phyloP scores from a whole-genome alignment of 495 filamentous ascomycete species.

The Rostrohypoxylon terebratum region DNA sequence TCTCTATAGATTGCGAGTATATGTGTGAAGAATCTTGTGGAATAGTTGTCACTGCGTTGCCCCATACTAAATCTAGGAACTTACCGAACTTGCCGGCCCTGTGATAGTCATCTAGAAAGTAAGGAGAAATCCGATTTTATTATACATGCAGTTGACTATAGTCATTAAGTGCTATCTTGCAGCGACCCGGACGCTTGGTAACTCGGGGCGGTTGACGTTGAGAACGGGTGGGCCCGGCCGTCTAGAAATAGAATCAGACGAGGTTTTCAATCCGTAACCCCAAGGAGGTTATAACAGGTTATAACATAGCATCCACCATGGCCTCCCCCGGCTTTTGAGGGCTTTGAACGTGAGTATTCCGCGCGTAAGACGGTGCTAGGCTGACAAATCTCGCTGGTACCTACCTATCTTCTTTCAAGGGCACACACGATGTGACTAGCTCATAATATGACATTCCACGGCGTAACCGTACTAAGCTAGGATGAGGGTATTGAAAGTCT shows the following conservation, averaged over 20 bases:
- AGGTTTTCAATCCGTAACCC: constrained; percentile 4
- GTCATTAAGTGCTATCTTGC: neutral
- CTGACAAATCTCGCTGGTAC: neutral
- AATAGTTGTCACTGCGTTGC: neutral
- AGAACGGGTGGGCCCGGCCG: neutral
- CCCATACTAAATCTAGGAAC: neutral
- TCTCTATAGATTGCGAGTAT: neutral
- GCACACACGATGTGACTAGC: neutral
- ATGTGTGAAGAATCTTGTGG: neutral
- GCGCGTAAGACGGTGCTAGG: neutral
- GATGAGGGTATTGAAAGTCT: neutral
- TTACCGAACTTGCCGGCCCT: neutral
- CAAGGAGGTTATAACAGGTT: neutral
- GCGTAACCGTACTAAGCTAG: constrained; percentile 11
- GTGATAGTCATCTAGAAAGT: neutral
- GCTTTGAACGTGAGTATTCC: neutral
- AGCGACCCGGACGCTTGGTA: neutral
- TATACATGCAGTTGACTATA: too few relatives aligned
- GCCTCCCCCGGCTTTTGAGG: neutral
- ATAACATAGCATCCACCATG: neutral
- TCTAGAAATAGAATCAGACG: neutral
- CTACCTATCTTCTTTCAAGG: neutral
- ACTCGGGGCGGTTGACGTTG: neutral
- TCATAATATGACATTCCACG: constrained; percentile 9
- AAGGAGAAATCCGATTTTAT: neutral